These are phyloP conservation scores for Leptographium wingfieldii DNA, from an alignment of 2,329 filamentous ascomycete species.

Conservation along the genomic window DNA sequence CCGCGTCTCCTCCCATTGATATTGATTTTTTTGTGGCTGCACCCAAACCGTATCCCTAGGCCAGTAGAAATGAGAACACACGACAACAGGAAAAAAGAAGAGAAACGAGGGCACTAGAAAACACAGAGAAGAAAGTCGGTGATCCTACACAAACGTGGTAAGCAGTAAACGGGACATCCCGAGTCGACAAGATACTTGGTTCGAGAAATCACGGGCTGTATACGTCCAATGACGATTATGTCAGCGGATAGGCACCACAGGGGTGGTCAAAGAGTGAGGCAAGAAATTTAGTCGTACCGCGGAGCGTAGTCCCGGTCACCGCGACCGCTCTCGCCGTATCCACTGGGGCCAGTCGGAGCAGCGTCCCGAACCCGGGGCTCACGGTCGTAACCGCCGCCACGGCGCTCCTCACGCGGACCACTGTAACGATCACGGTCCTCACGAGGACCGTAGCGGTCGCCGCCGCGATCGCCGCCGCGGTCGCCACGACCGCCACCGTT, in stretches of 20 bases:
- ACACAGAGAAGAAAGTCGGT: not conserved
- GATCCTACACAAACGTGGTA: not conserved
- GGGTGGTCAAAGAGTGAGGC: not conserved
- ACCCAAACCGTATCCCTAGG: slow-evolving; percentile 4
- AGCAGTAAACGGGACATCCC: not conserved
- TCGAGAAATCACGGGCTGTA: not conserved
- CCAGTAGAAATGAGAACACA: slow-evolving; percentile 1
- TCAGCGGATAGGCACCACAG: not conserved
- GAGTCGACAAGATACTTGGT: not conserved
- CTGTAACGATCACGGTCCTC: slow-evolving; percentile 32
- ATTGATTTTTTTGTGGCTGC: slow-evolving; percentile 1
- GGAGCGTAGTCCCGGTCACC: slow-evolving; percentile 29
- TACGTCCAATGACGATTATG: not conserved
- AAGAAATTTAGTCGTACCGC: slow-evolving; percentile 19
- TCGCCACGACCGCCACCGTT: slow-evolving; percentile 29
- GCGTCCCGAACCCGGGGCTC: slow-evolving; percentile 11
- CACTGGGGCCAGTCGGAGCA: slow-evolving; percentile 22
- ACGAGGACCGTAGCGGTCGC: slow-evolving; percentile 33
- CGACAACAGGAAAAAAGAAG: not conserved
- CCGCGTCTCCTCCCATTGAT: slow-evolving; percentile 1
- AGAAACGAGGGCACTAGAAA: not conserved
- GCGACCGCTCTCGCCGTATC: slow-evolving; percentile 27
- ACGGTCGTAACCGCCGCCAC: slow-evolving; percentile 22
- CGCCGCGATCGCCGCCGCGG: slow-evolving; percentile 29
- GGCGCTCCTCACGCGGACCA: slow-evolving; percentile 19